Conservation (phyloP, 2,329 filamentous ascomycete genomes). For the Zymoseptoria pseudotritici region DNA sequence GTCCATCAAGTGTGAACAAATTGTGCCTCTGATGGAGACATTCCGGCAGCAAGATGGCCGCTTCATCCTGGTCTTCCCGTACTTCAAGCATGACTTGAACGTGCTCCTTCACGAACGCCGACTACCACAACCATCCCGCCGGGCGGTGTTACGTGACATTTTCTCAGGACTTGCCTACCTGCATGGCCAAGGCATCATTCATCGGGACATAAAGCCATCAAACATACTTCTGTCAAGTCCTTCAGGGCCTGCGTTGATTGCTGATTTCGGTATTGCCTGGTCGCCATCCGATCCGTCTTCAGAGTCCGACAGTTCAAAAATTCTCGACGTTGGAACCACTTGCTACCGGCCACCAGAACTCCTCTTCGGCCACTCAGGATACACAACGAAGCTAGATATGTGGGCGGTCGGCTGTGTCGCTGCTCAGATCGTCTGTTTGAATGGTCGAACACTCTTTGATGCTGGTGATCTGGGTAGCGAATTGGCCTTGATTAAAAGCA, state of each 20-base stretch:
- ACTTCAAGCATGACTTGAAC: constrained; percentile 65
- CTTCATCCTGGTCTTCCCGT: constrained; percentile 79
- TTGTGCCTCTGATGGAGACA: constrained; percentile 64
- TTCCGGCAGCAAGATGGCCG: constrained; percentile 63
- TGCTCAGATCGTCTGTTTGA: constrained; percentile 59
- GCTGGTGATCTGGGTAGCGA: constrained; percentile 88
- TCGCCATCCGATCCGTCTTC: constrained; percentile 49
- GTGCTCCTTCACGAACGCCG: constrained; percentile 48
- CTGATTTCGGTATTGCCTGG: constrained; percentile 93
- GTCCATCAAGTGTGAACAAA: constrained; percentile 48
- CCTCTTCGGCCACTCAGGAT: constrained; percentile 73
- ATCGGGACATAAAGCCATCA: constrained; percentile 89
- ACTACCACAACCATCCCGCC: constrained; percentile 30
- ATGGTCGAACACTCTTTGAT: constrained; percentile 65
- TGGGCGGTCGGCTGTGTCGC: constrained; percentile 84
- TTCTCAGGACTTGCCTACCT: constrained; percentile 65
- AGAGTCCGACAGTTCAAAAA: constrained; percentile 63
- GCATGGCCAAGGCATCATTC: constrained; percentile 70
- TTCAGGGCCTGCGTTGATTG: constrained; percentile 66
- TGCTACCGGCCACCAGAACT: constrained; percentile 86
- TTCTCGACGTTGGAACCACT: constrained; percentile 89
- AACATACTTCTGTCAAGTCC: constrained; percentile 50
- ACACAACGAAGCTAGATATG: constrained; percentile 69
- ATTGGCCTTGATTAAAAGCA: constrained; percentile 79
- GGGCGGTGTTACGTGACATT: constrained; percentile 55